These are phyloP conservation scores for Populus hybrid DNA, from an alignment of 441 rosid genomes.

Conservation along the genomic window DNA sequence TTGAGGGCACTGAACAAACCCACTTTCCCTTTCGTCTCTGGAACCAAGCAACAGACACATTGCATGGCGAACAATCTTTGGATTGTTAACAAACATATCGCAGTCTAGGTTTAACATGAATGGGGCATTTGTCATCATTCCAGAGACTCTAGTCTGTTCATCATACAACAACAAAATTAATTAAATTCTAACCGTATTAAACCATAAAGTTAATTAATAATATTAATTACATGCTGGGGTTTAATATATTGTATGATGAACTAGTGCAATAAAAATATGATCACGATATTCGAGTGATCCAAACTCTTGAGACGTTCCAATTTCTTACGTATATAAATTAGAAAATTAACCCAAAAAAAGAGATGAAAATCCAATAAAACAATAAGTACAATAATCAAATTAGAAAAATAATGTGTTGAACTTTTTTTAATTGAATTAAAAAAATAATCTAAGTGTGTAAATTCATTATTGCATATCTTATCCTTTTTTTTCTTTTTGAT, in stretches of 20 bases:
- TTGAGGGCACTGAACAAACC: slow-evolving; percentile 45
- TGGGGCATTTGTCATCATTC: slow-evolving; percentile 61
- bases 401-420: too few relatives aligned
- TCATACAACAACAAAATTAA: neutral
- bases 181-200: too few relatives aligned
- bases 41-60: slow-evolving; percentile 39
- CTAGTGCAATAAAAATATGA: too few relatives aligned
- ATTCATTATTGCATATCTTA: neutral
- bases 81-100: slow-evolving; percentile 49
- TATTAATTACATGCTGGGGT: too few relatives aligned
- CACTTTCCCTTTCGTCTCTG: slow-evolving; percentile 18
- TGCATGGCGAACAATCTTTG: slow-evolving; percentile 30
- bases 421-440: too few relatives aligned
- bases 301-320: neutral
- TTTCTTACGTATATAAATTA: too few relatives aligned
- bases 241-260: neutral
- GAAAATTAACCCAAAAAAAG: neutral
- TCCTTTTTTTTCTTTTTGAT: too few relatives aligned
- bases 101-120: slow-evolving; percentile 55
- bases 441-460: neutral
- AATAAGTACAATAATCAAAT: too few relatives aligned
- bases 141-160: slow-evolving; percentile 56
- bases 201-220: neutral
- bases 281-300: neutral
- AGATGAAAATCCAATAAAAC: neutral